These are phyloP conservation scores for Glutinoglossum americanum DNA, from an alignment of 495 filamentous ascomycete species.

Conservation along the genomic window DNA sequence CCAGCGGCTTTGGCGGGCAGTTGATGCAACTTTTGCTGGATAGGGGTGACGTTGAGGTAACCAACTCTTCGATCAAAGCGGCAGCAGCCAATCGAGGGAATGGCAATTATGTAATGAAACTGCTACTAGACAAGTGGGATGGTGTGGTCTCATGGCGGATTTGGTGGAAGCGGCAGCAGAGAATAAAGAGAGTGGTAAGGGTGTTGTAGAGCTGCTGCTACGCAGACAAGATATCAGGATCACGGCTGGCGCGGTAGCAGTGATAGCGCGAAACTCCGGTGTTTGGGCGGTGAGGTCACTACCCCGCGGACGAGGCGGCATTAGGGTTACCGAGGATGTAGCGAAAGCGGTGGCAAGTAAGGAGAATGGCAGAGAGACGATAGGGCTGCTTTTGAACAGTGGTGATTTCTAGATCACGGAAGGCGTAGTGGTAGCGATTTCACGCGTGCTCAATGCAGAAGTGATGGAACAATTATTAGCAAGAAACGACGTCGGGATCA, in stretches of 20 bases:
- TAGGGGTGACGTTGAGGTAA: not conserved
- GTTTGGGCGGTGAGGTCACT: not conserved
- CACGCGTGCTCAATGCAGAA: not conserved
- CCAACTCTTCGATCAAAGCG: not conserved
- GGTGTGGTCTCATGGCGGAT: not conserved
- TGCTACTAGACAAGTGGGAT: not conserved
- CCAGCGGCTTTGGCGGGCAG: not conserved
- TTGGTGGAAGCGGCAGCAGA: not conserved
- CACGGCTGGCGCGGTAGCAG: not conserved
- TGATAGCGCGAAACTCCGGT: not conserved
- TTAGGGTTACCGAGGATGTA: not conserved
- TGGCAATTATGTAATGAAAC: not conserved
- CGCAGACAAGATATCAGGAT: not conserved
- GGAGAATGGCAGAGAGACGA: not conserved
- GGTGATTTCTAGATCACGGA: not conserved
- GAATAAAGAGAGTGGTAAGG: not conserved
- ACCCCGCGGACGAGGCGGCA: not conserved
- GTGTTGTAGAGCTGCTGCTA: not conserved
- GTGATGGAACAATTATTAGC: not conserved
- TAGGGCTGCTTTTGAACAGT: not conserved
- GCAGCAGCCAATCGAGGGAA: not conserved
- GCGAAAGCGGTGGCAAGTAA: not conserved
- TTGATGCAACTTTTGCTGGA: not conserved
- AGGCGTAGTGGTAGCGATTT: not conserved
- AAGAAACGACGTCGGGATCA: not conserved